These are phyloP conservation scores for Coleophoma cylindrospora DNA, from an alignment of 2,329 filamentous ascomycete species.

Conservation along the genomic window DNA sequence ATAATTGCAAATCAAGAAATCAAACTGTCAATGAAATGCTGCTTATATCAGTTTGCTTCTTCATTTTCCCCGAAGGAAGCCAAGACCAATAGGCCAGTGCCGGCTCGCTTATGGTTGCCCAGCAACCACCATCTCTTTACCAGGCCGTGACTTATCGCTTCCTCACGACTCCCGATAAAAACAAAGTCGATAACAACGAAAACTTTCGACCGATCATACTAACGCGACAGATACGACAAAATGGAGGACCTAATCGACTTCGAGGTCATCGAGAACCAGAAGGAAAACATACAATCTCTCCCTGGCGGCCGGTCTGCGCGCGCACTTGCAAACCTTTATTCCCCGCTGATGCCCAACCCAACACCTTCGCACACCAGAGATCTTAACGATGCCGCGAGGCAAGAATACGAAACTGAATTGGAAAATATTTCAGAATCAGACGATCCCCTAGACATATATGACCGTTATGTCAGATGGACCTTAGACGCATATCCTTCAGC, in stretches of 20 bases:
- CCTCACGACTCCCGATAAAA: no score
- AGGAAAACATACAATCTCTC: constrained; percentile 95
- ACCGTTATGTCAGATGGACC: constrained; percentile 96
- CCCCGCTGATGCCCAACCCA: constrained; percentile 59
- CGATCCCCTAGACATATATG: constrained; percentile 91
- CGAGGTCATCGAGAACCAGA: constrained; percentile 91
- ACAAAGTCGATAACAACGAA: constrained; percentile 8
- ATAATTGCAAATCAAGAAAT: no score
- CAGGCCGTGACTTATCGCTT: no score
- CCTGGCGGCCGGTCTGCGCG: constrained; percentile 84
- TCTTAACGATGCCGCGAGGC: constrained; percentile 72
- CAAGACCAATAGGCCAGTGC: no score
- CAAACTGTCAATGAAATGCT: no score
- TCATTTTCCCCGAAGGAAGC: no score
- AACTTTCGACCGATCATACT: constrained; percentile 1
- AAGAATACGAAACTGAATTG: constrained; percentile 83
- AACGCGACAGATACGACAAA: constrained; percentile 11
- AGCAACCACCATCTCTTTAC: no score
- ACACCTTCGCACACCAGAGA: constrained; percentile 70
- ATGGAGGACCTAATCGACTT: constrained; percentile 63
- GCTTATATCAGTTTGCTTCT: no score
- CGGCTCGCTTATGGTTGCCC: no score
- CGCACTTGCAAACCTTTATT: constrained; percentile 79
- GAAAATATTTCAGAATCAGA: constrained; percentile 77
- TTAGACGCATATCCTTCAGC: constrained; percentile 91